phyloP scores from a whole-genome alignment of 257 asterid species.

The Gynochthodes officinalis region DNA sequence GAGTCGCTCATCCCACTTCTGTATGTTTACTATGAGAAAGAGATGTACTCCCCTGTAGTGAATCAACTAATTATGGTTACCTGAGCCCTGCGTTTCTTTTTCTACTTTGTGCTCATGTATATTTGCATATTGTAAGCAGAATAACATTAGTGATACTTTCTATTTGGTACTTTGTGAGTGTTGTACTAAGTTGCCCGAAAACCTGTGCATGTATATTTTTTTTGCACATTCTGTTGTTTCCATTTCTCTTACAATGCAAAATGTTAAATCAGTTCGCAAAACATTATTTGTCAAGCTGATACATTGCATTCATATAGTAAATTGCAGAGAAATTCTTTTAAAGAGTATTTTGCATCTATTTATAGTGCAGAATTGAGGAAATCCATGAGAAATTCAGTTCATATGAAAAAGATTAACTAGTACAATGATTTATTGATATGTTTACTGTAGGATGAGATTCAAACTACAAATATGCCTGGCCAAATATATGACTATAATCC shows the following conservation, averaged over 20 bases:
- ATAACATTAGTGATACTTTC: neutral
- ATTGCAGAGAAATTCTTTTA: neutral
- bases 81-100: neutral
- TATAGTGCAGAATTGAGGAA: neutral
- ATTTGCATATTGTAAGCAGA: neutral
- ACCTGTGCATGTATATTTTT: neutral
- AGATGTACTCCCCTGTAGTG: neutral
- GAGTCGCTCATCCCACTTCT: neutral
- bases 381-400: neutral
- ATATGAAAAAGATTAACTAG: neutral
- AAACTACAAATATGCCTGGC: constrained; percentile 31
- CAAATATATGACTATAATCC: constrained; percentile 29
- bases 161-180: neutral
- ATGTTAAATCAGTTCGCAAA: neutral
- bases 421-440: constrained; percentile 19
- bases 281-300: neutral
- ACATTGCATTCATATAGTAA: neutral
- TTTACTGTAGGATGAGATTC: constrained; percentile 43
- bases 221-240: neutral
- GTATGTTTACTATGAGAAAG: neutral
- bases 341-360: neutral
- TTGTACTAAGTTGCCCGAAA: neutral
- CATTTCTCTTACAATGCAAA: neutral
- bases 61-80: neutral
- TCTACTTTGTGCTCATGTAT: neutral